A percentile compares a stretch with the other conserved stretches of the same genome.
phyloP scores from a whole-genome alignment of 2,329 filamentous ascomycete genomes.

The Curvularia hawaiiensis region DNA sequence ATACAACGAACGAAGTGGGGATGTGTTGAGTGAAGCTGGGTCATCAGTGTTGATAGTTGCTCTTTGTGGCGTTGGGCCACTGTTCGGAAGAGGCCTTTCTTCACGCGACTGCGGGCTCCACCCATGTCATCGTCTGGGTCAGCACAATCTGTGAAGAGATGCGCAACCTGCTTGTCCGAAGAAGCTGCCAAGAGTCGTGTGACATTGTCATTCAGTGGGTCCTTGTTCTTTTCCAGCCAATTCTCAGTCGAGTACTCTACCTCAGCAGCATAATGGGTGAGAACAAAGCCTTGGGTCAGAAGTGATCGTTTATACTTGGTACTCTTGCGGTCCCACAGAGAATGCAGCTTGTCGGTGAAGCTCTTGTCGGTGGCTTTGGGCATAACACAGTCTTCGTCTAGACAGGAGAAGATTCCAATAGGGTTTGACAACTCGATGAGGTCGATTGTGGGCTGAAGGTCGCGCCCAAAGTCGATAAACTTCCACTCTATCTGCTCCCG shows the following conservation, averaged over 20 bases:
- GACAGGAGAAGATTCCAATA: constrained; percentile 97
- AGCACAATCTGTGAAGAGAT: constrained; percentile 85
- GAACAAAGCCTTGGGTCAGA: constrained; percentile 87
- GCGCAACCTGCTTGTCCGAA: constrained; percentile 79
- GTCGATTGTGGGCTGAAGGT: constrained; percentile 96
- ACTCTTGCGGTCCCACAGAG: constrained; percentile 94
- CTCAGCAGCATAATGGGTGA: constrained; percentile 97
- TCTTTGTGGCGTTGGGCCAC: constrained; percentile 98
- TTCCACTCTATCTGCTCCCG: constrained; percentile 99
- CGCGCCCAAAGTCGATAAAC: constrained; percentile 98
- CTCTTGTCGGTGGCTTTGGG: constrained; percentile 96
- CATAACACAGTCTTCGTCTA: constrained; percentile 99
- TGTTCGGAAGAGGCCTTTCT: constrained; percentile 95
- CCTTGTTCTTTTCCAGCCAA: constrained; percentile 99
- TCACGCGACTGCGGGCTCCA: constrained; percentile 77
- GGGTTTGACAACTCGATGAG: constrained; percentile 95
- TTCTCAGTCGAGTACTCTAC: constrained; percentile 95
- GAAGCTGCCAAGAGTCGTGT: constrained; percentile 86
- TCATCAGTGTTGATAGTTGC: constrained; percentile 95
- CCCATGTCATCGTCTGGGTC: constrained; percentile 76
- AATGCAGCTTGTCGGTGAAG: constrained; percentile 97
- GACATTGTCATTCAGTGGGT: constrained; percentile 95
- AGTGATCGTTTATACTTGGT: constrained; percentile 89
- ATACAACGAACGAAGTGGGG: constrained; percentile 99
- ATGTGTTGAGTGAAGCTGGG: constrained; percentile 91